These are phyloP conservation scores for Austroboletus eburneus DNA, from an alignment of 768 basidiomycete species.

Conservation along the genomic window DNA sequence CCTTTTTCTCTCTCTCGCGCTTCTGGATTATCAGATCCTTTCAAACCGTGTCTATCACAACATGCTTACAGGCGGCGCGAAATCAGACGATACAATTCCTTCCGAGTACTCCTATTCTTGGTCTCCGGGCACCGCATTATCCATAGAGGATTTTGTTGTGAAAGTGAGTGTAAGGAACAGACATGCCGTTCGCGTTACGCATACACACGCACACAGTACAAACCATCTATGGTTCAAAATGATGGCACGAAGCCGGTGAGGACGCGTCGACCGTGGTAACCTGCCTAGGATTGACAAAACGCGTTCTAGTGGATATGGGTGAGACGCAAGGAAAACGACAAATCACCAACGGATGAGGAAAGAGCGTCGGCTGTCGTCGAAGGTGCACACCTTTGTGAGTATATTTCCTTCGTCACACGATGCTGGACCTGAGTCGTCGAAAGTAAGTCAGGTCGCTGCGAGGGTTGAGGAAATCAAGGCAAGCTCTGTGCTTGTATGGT, in stretches of 20 bases:
- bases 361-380: slow-evolving; percentile 39
- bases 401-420: slow-evolving; percentile 1
- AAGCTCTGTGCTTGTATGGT: too few species aligned
- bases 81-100: slow-evolving; percentile 40
- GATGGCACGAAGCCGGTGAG: slow-evolving; percentile 72
- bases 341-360: slow-evolving; percentile 6
- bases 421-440: background rate
- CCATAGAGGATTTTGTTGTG: slow-evolving; percentile 49
- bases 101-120: slow-evolving; percentile 49
- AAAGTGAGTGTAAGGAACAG: slow-evolving; percentile 37
- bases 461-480: slow-evolving; percentile 62
- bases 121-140: slow-evolving; percentile 37
- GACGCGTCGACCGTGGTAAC: background rate
- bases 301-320: slow-evolving; percentile 66
- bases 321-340: slow-evolving; percentile 10
- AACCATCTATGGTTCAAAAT: slow-evolving; percentile 74
- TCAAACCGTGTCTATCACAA: background rate
- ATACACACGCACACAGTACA: slow-evolving; percentile 43
- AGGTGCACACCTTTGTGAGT: slow-evolving; percentile 41
- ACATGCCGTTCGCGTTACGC: background rate
- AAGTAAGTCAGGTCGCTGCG: slow-evolving; percentile 57
- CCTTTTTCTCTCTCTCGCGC: background rate
- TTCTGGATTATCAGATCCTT: too few species aligned
- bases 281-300: background rate
- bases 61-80: slow-evolving; percentile 10